Conservation (phyloP, 768 basidiomycete genomes). For the Russula sp. region DNA sequence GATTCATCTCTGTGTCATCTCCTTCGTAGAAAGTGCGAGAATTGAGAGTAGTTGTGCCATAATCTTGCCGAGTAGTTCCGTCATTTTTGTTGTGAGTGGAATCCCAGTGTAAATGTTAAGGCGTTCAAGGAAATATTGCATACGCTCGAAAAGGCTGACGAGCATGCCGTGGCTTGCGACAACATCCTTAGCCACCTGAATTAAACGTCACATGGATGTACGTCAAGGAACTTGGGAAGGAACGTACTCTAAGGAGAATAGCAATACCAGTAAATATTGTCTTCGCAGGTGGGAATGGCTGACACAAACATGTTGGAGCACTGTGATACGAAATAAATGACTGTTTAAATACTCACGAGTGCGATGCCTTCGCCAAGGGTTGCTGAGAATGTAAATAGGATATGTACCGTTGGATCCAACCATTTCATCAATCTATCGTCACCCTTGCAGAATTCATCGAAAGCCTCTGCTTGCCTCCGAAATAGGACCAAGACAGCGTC, state of each 20-base stretch:
- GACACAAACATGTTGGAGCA: background rate
- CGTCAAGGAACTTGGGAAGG: no score
- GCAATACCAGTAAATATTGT: background rate
- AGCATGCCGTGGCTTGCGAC: conserved; percentile 1
- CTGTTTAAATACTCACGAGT: background rate
- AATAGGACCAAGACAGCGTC: background rate
- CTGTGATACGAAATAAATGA: background rate
- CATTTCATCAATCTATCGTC: background rate
- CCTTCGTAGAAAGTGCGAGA: background rate
- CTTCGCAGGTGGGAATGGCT: background rate
- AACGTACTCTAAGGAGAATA: background rate
- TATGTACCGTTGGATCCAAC: background rate
- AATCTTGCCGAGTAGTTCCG: background rate
- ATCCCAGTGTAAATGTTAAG: background rate
- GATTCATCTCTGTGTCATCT: background rate
- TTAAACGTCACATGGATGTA: background rate
- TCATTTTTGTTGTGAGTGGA: background rate
- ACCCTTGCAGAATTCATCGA: background rate
- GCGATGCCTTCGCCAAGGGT: background rate
- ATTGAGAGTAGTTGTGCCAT: background rate
- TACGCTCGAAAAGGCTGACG: conserved; percentile 1
- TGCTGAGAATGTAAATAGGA: background rate
- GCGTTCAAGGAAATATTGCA: conserved; percentile 3
- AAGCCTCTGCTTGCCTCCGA: background rate
- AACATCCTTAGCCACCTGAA: background rate